Evolutionary conservation across 2,329 filamentous ascomycete genomes (phyloP).

Genomic region (Ambrosiella cleistominuta): DNA sequence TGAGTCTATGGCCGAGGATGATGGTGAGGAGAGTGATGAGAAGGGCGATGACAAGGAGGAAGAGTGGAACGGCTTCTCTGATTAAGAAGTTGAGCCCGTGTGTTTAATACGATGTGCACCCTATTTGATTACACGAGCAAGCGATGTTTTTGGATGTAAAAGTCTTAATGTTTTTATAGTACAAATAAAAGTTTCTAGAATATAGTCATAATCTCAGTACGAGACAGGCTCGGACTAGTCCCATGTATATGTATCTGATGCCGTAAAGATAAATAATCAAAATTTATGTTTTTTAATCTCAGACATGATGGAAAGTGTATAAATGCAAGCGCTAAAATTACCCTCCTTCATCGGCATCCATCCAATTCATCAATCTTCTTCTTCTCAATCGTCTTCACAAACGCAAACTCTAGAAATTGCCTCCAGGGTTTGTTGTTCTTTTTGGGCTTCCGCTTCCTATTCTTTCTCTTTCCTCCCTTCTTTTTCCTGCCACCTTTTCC

Average conservation of each 20-base stretch:
- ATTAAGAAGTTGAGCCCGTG: not conserved
- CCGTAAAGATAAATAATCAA: too few relatives aligned
- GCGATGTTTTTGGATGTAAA: not conserved
- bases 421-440: constrained; percentile 55
- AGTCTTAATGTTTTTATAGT: not conserved
- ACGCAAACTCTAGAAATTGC: constrained; percentile 60
- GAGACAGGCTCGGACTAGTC: too few relatives aligned
- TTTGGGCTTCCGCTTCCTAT: constrained; percentile 35
- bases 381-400: constrained; percentile 53
- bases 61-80: constrained; percentile 11
- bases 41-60: constrained; percentile 14
- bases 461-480: constrained; percentile 21
- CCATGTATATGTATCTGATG: too few relatives aligned
- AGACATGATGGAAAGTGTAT: not conserved
- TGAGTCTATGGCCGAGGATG: constrained; percentile 23
- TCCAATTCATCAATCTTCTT: constrained; percentile 41
- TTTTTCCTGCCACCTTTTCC: constrained; percentile 18
- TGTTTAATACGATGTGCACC: not conserved
- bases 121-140: not conserved
- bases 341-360: not conserved
- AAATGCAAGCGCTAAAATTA: not conserved
- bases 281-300: not conserved
- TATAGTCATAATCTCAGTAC: not conserved
- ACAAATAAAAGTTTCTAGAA: not conserved
- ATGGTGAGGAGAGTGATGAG: constrained; percentile 20